Conservation (phyloP, 352 stramenopile genomes). For the Globisporangium camurandrum region DNA sequence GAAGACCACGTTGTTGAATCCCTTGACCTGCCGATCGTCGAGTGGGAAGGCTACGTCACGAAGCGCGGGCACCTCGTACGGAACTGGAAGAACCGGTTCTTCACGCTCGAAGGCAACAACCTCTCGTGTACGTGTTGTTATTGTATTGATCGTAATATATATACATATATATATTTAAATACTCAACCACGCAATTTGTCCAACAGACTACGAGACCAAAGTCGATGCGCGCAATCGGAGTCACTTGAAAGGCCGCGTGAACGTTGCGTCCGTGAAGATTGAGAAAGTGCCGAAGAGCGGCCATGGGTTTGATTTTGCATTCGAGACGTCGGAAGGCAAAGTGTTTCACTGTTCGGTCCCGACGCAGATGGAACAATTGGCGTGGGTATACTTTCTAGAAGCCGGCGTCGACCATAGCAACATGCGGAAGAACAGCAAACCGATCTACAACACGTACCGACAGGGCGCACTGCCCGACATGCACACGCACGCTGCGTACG, state of each 20-base stretch:
- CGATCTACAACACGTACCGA: conserved; percentile 73
- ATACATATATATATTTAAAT: no score
- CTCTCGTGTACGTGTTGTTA: conserved; percentile 51
- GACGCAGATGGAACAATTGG: conserved; percentile 72
- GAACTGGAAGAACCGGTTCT: conserved; percentile 87
- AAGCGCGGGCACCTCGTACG: conserved; percentile 82
- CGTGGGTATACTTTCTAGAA: conserved; percentile 81
- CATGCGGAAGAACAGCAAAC: conserved; percentile 81
- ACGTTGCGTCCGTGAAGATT: conserved; percentile 64
- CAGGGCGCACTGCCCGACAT: conserved; percentile 65
- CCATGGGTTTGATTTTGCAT: conserved; percentile 80
- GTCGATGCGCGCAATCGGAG: conserved; percentile 81
- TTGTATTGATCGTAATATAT: not conserved
- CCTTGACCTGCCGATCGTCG: conserved; percentile 77
- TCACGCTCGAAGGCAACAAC: conserved; percentile 81
- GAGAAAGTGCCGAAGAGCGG: conserved; percentile 75
- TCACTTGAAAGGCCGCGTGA: conserved; percentile 80
- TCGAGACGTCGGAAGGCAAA: conserved; percentile 80
- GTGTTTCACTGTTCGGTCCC: conserved; percentile 76
- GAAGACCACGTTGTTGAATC: conserved; percentile 67
- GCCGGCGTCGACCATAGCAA: conserved; percentile 70
- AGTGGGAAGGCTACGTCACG: conserved; percentile 89
- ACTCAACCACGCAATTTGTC: no score
- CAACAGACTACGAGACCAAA: conserved; percentile 81
- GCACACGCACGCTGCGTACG: conserved; percentile 70